Evolutionary conservation across 768 basidiomycete genomes (phyloP).

Genomic region (Collybia sp.): DNA sequence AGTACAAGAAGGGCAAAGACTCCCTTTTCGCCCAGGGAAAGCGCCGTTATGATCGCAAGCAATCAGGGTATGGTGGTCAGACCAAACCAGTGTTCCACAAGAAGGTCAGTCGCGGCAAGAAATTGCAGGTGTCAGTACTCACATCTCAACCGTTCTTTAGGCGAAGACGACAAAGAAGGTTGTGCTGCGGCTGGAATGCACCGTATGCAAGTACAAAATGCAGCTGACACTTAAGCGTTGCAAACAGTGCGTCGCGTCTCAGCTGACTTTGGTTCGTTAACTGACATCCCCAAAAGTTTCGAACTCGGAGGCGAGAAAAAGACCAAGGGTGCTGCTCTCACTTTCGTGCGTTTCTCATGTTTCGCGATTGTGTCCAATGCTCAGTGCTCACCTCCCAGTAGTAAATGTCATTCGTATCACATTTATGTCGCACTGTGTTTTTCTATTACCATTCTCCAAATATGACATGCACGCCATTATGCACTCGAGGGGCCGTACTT

Average conservation of each 20-base stretch:
- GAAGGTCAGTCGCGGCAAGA: conserved; percentile 56
- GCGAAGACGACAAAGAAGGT: conserved; percentile 99
- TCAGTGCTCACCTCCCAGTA: conserved; percentile 2
- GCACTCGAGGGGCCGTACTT: too few relatives aligned
- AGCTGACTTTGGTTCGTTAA: neutral
- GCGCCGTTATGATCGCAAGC: conserved; percentile 99
- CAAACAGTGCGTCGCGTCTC: conserved; percentile 78
- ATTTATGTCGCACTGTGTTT: conserved; percentile 11
- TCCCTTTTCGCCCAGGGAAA: conserved; percentile 98
- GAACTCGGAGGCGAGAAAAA: conserved; percentile 99
- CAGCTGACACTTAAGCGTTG: conserved; percentile 95
- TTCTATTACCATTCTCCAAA: conserved; percentile 10
- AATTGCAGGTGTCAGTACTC: neutral
- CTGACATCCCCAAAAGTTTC: conserved; percentile 56
- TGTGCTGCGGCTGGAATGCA: conserved; percentile 96
- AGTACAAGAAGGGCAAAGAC: conserved; percentile 99
- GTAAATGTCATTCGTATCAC: conserved; percentile 17
- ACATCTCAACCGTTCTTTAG: conserved; percentile 28
- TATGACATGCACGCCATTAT: conserved; percentile 14
- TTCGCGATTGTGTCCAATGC: neutral
- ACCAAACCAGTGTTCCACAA: conserved; percentile 99
- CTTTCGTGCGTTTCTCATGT: conserved; percentile 64
- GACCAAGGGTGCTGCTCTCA: conserved; percentile 95
- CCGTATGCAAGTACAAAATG: conserved; percentile 98
- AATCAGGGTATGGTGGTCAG: conserved; percentile 99